Percentiles rank a stretch among this genome's conserved stretches.
Conservation (phyloP, 345 rosid species). For the Odontarrhena argentea region DNA sequence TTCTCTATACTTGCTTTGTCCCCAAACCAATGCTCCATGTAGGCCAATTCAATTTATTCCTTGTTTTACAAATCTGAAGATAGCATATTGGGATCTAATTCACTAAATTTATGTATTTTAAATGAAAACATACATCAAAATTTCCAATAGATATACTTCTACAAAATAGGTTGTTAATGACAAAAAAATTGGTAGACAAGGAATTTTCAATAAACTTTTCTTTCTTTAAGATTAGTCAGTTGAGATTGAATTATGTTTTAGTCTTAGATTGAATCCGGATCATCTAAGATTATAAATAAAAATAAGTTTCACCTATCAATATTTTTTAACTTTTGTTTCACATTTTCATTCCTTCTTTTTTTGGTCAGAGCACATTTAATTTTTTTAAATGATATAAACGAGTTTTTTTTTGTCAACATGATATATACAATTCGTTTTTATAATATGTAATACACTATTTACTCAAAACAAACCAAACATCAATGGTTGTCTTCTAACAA, state of each 20-base stretch:
- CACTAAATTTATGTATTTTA: background rate
- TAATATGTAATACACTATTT: constrained; percentile 12
- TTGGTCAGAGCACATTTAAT: too few species aligned
- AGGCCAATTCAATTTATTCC: constrained; percentile 37
- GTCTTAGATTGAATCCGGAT: too few species aligned
- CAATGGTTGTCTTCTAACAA: constrained; percentile 35
- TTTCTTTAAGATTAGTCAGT: too few species aligned
- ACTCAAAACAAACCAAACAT: constrained; percentile 37
- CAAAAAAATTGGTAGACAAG: too few species aligned
- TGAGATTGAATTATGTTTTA: too few species aligned
- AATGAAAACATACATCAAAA: background rate
- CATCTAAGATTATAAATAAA: too few species aligned
- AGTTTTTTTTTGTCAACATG: too few species aligned
- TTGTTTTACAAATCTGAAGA: constrained; percentile 3
- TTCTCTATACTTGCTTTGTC: constrained; percentile 36
- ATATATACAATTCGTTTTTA: constrained; percentile 14
- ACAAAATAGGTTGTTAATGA: background rate
- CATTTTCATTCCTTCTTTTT: too few species aligned
- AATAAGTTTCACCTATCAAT: too few species aligned
- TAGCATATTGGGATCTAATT: constrained; percentile 4
- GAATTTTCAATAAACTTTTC: too few species aligned
- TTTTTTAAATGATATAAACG: too few species aligned
- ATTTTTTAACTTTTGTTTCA: too few species aligned
- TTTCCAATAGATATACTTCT: background rate
- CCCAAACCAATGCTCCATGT: constrained; percentile 42